Evolutionary conservation across 306 rosid genomes (phyloP).

Genomic region (Sphenostylis stenocarpa): DNA sequence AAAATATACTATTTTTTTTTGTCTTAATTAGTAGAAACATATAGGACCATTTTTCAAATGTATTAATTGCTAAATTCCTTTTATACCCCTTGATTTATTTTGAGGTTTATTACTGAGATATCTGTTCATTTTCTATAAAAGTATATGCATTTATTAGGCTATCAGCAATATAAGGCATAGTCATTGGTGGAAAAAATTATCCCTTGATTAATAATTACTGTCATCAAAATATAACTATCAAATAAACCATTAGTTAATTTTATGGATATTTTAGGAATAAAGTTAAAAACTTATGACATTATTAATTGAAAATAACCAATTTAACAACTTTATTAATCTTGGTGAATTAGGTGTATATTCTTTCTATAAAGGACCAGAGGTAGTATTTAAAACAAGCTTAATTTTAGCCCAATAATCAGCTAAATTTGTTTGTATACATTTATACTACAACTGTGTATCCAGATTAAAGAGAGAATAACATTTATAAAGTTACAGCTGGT

Average conservation of each 20-base stretch:
- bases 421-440: neutral
- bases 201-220: neutral
- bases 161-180: no score
- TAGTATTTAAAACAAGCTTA: neutral
- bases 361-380: neutral
- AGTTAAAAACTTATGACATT: neutral
- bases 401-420: neutral
- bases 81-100: neutral
- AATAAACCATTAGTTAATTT: no score
- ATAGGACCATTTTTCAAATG: neutral
- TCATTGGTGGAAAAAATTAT: neutral
- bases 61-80: neutral
- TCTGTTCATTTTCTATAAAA: neutral
- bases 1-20: no score
- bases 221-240: neutral
- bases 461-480: neutral
- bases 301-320: neutral
- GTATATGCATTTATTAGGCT: neutral
- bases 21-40: no score
- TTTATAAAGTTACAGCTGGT: neutral
- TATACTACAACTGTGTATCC: neutral
- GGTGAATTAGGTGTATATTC: neutral
- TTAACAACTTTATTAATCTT: neutral
- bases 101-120: neutral
- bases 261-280: neutral